Evolutionary conservation across 2,329 filamentous ascomycete genomes (phyloP), one percentile per base, ranked within the genome.

Genomic region (Nemania sp.): DNA sequence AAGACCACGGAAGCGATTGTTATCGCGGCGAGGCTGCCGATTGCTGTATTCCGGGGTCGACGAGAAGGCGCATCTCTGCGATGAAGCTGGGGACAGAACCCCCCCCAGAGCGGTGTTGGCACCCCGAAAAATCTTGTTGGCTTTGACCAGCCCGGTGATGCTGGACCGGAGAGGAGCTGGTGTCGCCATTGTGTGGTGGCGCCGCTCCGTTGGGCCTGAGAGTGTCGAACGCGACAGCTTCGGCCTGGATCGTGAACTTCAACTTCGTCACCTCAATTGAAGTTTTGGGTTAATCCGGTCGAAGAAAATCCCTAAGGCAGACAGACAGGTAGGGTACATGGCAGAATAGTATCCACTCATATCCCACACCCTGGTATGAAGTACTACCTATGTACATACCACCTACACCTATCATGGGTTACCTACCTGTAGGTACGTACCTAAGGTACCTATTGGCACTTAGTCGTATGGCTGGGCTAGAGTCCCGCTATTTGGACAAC

Each of bases 1-100:
- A 54, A 97, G 86, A 46, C 92, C 94, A 63, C 95, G 90, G 63
- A 86, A 79, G 66, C 84, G 87, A 80, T 91, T 97, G 78, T 86
- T 86, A 79, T 97, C 93, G 72, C 87, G 86, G 63, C 75, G 73
- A 69, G 77, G 65, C 47, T 68, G 66, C 40, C 73, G 70, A 59
- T 66, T 69, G 47, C 62, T 64, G 45, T 68, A 69, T 32, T 71
- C 59, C 10, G 71, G 56, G 1, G 73, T 74, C 20, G 74, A 71
- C 12, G 74, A 76, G 67, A 75, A 75, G 57, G 65, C 54, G 59
- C 69, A 71, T 56, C 51, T 61, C 53, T 70, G 71, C 15, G 42
- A 54, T 40, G 60, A 53, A 55, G 37, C 43, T 5, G 61, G 20
- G 29, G 56, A 47, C 13, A 57, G 58, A 70, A 32, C 45, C 61